Base-by-base conservation (phyloP, 768 basidiomycete genomes). In the Xerocomellus dryophilus region DNA sequence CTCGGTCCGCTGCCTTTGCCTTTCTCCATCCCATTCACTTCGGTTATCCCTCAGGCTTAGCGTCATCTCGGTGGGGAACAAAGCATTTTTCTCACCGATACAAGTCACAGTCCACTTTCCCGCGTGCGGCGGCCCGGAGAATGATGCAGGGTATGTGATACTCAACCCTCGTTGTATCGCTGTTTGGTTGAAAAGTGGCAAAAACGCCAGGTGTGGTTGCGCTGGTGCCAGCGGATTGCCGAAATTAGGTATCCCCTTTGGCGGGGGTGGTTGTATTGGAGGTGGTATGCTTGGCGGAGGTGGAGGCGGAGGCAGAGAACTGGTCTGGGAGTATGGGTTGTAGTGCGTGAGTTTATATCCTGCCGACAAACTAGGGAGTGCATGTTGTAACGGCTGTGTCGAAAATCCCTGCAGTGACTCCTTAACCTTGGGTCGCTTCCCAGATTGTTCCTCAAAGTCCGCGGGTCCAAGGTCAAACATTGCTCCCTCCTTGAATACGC, bases 141-240 rank as follows among this genome's bases (percentile, higher is more conserved):
- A 84, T 43, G 75, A 68, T 6, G 84, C 80, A 12, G 75, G 72
- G 60, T 88, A 90, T 47, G 82, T 78, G 9, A 88, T 79, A 20
- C 69, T 73, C 53, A 88, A 73, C 42, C 84, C 77, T 38, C 86
- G 81, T 60, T 88, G 87, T 43, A 75, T 70, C 41, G 86, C 86
- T 3, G 80, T 82, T 70, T 90, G 84, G 66, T 90, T 90, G 70
- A 90, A 90, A 29, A 86, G 63, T 0, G 88, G 83, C 36, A 90
- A 70, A 67, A 85, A 88, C 14, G 87, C 81, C 17, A 81, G 66
- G 47, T 75, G 72, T 3, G 83, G 84, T 62, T 81, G 81, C n/a
- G 83, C 84, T 15, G 84, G 83, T 25, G 83, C 75, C 47, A 85
- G 64, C 29, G 85, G 83, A 66, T 87, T 88, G 12, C 75, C 65